Base-by-base conservation (phyloP, 768 basidiomycete genomes). In the Candolleomyces eurysporus region DNA sequence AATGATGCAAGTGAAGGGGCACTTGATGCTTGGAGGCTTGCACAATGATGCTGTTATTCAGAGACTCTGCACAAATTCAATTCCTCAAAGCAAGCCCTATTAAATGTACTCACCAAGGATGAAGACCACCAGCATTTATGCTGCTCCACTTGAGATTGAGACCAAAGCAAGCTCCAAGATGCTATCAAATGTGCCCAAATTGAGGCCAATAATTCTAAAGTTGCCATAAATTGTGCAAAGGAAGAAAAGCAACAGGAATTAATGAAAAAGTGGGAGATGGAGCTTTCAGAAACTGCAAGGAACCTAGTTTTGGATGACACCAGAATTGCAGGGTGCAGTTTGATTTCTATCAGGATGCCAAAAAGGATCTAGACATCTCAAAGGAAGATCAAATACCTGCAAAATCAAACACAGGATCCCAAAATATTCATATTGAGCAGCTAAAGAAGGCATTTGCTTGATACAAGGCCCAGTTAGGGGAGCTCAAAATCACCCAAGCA, bases 1-100 rank as follows among this genome's bases (percentile, higher is more conserved):
- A 75, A 75, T 48, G 71, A 73, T 53, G 61, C 46, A 9, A 72
- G 71, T 60, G 70, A 74, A 52, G 73, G 73, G 0, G 65, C 61
- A 0, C 60, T 73, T 0, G 70, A 72, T 0, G 55, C 53, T 26
- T 66, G 59, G 63, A 31, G 64, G 45, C 40, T n/a, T 0, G 63
- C 51, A 0, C 63, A 63, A 31, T 4, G 13, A 48, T 2, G 36
- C 5, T 19, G 51, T 2, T 63, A 60, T 0, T 30, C n/a, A 5
- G 63, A 65, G 49, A 68, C 64, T 0, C n/a, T 67, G 0, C 54
- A 61, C 26, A 63, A 66, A 31, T 67, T 63, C 61, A 68, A 68
- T 40, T 39, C 64, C 2, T 14, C 30, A 0, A 63, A 54, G 19
- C 48, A 59, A 26, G 16, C 58, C 3, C 19, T 55, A 1, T 4